Evolutionary conservation across 2,329 filamentous ascomycete genomes (phyloP), one percentile per base, ranked within the genome.

Genomic region (Colletotrichum sp.): DNA sequence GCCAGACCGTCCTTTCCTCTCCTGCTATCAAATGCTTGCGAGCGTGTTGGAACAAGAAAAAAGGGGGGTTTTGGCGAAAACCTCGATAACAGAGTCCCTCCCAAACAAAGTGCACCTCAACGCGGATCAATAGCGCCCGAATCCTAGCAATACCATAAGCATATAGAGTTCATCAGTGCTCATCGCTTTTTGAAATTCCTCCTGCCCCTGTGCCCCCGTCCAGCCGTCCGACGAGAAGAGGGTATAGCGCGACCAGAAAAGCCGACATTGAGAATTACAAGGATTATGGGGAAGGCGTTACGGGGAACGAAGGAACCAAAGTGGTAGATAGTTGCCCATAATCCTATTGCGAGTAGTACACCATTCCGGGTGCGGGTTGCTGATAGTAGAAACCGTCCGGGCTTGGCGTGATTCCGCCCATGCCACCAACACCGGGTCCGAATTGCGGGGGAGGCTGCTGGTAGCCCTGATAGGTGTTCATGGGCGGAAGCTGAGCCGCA

Each of bases 341-440:
- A 68, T 75, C 75, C 87, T 90, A 93, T 83, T 92, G 90, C 71
- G 88, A 86, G 81, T 93, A 93, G 83, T 92, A 93, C 77, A 92
- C 86, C 84, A 92, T 90, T 55, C 89, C 90, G 48, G 88, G 86
- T 5, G 86, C 85, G 68, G 87, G 85, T 78, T 91, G 91, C 26
- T 91, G 88, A 80, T 93, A 93, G 81, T 96, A 98, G 86, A 94
- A 98, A 76, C 88, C 89, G 83, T 93, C 89, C 80, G 90, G 89
- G 81, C 87, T 92, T 77, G 89, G 91, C 77, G 94, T 94, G 87
- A 97, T 96, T 12, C 94, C 93, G 77, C 93, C 93, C 91, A 96
- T 95, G 58, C 92, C 93, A 76, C 93, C 88, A 61, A 92, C 88
- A 58, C 89, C 91, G 21, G 87, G 82, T 13, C 75, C 77, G 21